These are phyloP conservation scores for Sphagnum magellanicum DNA, from an alignment of 228 moss, liverwort and hornwort genomes.

Conservation along the genomic window DNA sequence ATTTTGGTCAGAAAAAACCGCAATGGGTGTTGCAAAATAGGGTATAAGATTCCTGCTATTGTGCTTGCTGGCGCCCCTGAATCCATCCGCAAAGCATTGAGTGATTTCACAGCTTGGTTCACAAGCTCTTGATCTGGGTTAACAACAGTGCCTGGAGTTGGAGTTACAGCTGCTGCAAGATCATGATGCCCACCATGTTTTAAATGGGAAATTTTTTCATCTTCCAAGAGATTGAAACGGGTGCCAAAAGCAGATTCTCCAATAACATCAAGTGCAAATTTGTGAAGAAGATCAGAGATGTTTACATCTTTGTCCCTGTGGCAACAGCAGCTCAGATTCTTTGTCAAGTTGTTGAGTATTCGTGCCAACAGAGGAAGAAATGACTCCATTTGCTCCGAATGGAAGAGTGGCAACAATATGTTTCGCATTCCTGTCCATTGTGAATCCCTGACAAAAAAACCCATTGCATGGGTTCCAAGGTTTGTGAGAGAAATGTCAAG, in stretches of 20 bases:
- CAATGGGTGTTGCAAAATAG: constrained; percentile 13
- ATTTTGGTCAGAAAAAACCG: constrained; percentile 7
- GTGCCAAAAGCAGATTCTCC: constrained; percentile 22
- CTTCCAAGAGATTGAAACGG: constrained; percentile 13
- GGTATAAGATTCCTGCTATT: constrained; percentile 13
- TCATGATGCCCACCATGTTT: too few relatives aligned
- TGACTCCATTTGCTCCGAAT: constrained; percentile 5
- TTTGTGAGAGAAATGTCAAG: too few relatives aligned
- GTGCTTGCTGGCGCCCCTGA: constrained; percentile 12
- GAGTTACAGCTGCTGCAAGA: too few relatives aligned
- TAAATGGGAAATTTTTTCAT: background rate
- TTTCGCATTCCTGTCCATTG: constrained; percentile 16
- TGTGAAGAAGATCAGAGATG: constrained; percentile 11
- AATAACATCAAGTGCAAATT: constrained; percentile 14
- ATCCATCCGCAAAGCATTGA: constrained; percentile 17
- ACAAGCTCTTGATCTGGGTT: constrained; percentile 15
- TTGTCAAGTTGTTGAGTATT: constrained; percentile 4
- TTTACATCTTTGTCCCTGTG: constrained; percentile 6
- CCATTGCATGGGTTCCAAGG: too few relatives aligned
- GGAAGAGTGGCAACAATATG: constrained; percentile 10
- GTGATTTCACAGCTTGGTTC: constrained; percentile 4
- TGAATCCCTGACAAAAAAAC: constrained; percentile 2
- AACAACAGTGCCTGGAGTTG: too few relatives aligned
- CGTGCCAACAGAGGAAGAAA: constrained; percentile 10
- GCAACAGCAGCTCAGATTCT: background rate